Percentiles rank a stretch among this genome's conserved stretches.
Conservation (phyloP, 805 yeast genomes). For the Kluyveromyces dobzhanskii region DNA sequence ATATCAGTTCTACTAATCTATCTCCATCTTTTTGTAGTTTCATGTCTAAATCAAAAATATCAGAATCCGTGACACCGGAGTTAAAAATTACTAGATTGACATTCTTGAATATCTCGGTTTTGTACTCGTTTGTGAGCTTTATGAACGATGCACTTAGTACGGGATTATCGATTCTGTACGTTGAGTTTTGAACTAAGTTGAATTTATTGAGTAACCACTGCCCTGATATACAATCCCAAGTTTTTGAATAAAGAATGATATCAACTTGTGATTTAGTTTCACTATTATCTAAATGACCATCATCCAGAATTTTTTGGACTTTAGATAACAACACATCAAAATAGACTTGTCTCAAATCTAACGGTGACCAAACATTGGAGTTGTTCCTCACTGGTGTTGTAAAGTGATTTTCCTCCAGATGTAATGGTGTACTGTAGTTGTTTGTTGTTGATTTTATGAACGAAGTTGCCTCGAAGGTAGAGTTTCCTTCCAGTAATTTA, state of each 20-base stretch:
- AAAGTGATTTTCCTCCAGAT: constrained; percentile 24
- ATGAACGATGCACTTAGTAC: constrained; percentile 13
- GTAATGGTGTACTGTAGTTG: constrained; percentile 5
- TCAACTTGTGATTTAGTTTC: constrained; percentile 6
- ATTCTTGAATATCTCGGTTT: constrained; percentile 20
- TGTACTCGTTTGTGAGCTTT: constrained; percentile 17
- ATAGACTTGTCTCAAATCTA: constrained; percentile 32
- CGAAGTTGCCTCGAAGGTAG: constrained; percentile 3
- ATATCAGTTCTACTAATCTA: constrained; percentile 29
- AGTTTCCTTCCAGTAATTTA: not conserved
- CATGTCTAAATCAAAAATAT: constrained; percentile 29
- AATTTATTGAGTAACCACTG: constrained; percentile 30
- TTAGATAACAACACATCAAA: constrained; percentile 12
- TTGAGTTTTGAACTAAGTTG: constrained; percentile 10
- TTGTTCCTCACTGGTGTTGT: constrained; percentile 29
- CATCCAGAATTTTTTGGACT: not conserved
- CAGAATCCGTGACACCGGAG: constrained; percentile 29
- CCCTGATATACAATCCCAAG: constrained; percentile 26
- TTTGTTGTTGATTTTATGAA: constrained; percentile 11
- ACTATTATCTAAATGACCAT: constrained; percentile 1
- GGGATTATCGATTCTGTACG: constrained; percentile 3
- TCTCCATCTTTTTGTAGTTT: constrained; percentile 28
- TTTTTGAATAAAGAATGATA: constrained; percentile 17
- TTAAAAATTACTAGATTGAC: constrained; percentile 32
- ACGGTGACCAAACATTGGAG: constrained; percentile 40